These are phyloP conservation scores for Collybia nuda DNA, from an alignment of 768 basidiomycete genomes.

Conservation along the genomic window DNA sequence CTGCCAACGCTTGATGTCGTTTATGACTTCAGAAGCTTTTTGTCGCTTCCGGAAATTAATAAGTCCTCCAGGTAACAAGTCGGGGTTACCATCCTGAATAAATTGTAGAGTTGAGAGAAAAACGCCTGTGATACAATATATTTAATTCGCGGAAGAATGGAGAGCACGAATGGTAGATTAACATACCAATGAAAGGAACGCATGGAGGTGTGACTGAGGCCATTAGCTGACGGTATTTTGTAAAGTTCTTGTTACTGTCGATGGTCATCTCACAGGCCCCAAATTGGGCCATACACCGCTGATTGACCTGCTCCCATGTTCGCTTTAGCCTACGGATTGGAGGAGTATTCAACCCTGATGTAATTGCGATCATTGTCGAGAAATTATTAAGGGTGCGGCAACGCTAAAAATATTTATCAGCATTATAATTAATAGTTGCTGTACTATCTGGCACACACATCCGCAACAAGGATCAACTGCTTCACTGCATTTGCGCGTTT, in stretches of 20 bases:
- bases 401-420: constrained; percentile 49
- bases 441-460: constrained; percentile 52
- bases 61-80: constrained; percentile 72
- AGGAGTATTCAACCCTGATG: constrained; percentile 91
- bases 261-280: constrained; percentile 85
- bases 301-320: constrained; percentile 88
- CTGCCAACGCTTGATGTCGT: constrained; percentile 97
- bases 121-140: constrained; percentile 57
- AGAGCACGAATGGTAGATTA: neutral
- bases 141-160: constrained; percentile 8
- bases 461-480: constrained; percentile 88
- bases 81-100: constrained; percentile 94
- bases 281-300: constrained; percentile 72
- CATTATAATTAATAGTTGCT: neutral
- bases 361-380: constrained; percentile 95
- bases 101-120: constrained; percentile 97
- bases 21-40: constrained; percentile 94
- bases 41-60: constrained; percentile 97
- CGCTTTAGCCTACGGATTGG: constrained; percentile 91
- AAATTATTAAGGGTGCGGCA: constrained; percentile 91
- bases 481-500: constrained; percentile 82
- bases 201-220: constrained; percentile 87
- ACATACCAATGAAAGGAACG: constrained; percentile 92
- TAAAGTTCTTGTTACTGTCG: constrained; percentile 92
- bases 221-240: constrained; percentile 83